phyloP scores from a whole-genome alignment of 257 asterid species.

The Solanum raphanifolium region DNA sequence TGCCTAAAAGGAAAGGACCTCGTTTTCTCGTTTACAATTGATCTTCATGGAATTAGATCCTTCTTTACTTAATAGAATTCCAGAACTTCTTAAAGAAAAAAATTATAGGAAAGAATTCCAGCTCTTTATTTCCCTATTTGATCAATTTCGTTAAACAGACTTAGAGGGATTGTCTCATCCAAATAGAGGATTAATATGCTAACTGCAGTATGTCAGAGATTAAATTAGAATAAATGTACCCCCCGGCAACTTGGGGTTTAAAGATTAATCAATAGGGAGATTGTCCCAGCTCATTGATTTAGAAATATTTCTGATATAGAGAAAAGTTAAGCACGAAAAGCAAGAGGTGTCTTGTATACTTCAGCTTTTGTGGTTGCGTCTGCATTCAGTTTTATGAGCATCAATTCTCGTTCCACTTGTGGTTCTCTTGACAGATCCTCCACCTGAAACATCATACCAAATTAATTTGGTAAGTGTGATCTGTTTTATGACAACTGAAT shows the following conservation, averaged over 20 bases:
- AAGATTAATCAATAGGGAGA: background rate
- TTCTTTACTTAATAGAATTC: background rate
- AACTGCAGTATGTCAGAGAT: background rate
- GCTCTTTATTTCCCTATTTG: background rate
- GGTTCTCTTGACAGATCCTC: conserved; percentile 72
- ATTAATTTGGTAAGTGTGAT: background rate
- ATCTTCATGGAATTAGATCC: background rate
- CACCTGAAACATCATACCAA: conserved; percentile 37
- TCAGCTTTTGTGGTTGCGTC: conserved; percentile 59
- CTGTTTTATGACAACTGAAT: background rate
- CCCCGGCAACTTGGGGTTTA: background rate
- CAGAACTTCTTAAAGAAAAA: background rate
- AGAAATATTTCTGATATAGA: background rate
- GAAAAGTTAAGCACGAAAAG: background rate
- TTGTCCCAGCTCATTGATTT: background rate
- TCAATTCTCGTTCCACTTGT: conserved; percentile 82
- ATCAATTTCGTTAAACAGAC: background rate
- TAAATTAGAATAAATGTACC: background rate
- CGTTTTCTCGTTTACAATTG: background rate
- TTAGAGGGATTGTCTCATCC: background rate
- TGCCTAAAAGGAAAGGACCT: background rate
- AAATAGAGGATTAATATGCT: background rate
- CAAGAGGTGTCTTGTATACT: conserved; percentile 20
- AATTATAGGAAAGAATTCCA: background rate
- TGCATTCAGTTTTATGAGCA: conserved; percentile 71